Base-by-base conservation (phyloP, 306 rosid species). In the Purshia tridentata region DNA sequence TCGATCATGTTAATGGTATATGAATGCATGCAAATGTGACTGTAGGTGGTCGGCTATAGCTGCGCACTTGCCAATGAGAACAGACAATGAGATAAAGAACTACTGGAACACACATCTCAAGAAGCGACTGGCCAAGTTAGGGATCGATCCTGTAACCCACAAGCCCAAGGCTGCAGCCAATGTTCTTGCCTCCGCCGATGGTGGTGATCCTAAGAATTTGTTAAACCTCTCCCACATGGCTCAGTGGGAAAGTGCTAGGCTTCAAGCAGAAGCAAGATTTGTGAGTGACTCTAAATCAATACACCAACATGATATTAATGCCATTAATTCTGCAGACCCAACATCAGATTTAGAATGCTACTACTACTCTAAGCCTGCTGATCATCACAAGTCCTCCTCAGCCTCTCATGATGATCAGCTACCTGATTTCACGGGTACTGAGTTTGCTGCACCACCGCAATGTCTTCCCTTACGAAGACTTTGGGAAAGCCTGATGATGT, bases 241-340 rank as follows among this genome's bases (percentile, higher is more conserved):
- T 22, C 80, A 76, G 54, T 76, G 80, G 80, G 80, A 76, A 55
- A 60, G 64, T 20, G 63, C 64, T 18, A 54, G 80, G 60, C 70
- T 76, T 23, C 54, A 76, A 46, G 80, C 80, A 10, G 75, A 76
- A 69, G 75, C 74, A 14, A 76, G 74, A 10, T 61, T 68, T 0
- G 62, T 18, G 15, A 69, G 41, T 22, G 70, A 69, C 37, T 60
- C 80, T 15, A 23, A 49, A 12, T 45, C 35, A 22, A n/a, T 1
- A 29, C 35, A 15, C 10, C 35, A 29, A 29, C 52, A 12, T 13
- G 13, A 29, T 29, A 29, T 29, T 29, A 29, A 29, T 29, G 35
- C 35, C 35, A 29, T 29, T 29, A 29, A 29, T 29, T 3, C 35
- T 29, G 35, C 35, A 29, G 35, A 29, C 35, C 35, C 35, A 29